Base-by-base conservation (phyloP, 306 rosid species). In the Trichosanthes cucumerina region DNA sequence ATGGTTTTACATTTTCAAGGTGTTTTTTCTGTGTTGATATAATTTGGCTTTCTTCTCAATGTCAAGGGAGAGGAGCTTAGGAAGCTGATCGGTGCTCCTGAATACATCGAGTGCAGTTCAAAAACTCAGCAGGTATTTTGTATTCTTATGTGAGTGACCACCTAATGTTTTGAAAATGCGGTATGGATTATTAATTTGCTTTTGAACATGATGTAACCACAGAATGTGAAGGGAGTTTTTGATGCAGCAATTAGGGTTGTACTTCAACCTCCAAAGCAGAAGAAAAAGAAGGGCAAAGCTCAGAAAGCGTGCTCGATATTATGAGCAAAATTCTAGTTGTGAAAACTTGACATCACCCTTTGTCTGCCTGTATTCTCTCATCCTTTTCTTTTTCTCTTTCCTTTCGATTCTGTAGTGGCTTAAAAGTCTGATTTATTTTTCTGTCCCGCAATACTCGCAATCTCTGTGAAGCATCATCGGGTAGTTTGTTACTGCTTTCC, bases 191-290 rank as follows among this genome's bases (percentile, higher is more conserved):
- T 62, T 78, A 56, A 80, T 72, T 44, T 44, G 68, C 36, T 59
- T 36, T 75, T 81, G 77, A 23, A 43, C 71, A 36, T 77, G 68
- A 28, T 77, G 74, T 50, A 53, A 78, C 70, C 78, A 84, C 87
- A 95, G 99, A 92, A 95, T 18, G 99, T 95, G 89, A 95, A 95
- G 84, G 96, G 80, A 31, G 99, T 95, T 60, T 92, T 95, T 28
- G 99, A 95, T 86, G 91, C 95, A 38, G 97, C 99, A 70, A 95
- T 95, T 80, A 87, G 88, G 89, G 99, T 95, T 86, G 99, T 95
- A 77, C 99, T 95, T 88, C 99, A 95, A 91, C 99, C 99, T 49
- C 99, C 99, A 1, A 95, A 95, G 88, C 88, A 85, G 89, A 95
- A 95, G 99, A 95, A 95, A 83, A 95, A 92, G 93, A 92, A 92